Evolutionary conservation across 2,329 filamentous ascomycete genomes (phyloP).

Genomic region (Pseudocercospora musae): DNA sequence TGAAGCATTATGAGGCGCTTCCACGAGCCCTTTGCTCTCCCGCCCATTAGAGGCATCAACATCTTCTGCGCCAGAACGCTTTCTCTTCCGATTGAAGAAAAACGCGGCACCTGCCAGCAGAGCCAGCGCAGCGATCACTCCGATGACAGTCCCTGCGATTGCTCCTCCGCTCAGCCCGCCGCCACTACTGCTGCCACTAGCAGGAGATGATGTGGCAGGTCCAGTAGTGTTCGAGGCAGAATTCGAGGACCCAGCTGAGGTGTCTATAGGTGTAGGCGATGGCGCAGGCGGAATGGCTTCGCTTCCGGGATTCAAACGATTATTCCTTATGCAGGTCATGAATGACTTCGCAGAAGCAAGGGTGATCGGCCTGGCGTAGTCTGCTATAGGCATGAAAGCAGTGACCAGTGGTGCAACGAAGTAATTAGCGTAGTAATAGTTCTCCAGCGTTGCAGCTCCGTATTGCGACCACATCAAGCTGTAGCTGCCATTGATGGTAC

Average conservation of each 20-base stretch:
- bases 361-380: conserved; percentile 7
- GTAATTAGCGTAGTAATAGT: conserved; percentile 10
- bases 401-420: conserved; percentile 12
- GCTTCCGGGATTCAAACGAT: conserved; percentile 12
- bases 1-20: conserved; percentile 6
- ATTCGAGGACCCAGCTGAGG: background rate
- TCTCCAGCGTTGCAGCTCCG: background rate
- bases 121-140: conserved; percentile 4
- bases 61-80: background rate
- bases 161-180: conserved; percentile 3
- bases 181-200: background rate
- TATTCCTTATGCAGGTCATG: conserved; percentile 10
- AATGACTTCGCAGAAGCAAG: conserved; percentile 9
- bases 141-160: conserved; percentile 11
- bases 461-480: conserved; percentile 16
- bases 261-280: background rate
- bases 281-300: background rate
- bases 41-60: background rate
- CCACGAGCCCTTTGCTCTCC: conserved; percentile 4
- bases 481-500: conserved; percentile 4
- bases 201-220: background rate
- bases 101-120: conserved; percentile 2
- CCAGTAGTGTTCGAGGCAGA: background rate
- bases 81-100: conserved; percentile 7
- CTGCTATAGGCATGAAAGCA: conserved; percentile 17